phyloP scores from a whole-genome alignment of 139 green algal genomes.

The Coelastrella sp. region DNA sequence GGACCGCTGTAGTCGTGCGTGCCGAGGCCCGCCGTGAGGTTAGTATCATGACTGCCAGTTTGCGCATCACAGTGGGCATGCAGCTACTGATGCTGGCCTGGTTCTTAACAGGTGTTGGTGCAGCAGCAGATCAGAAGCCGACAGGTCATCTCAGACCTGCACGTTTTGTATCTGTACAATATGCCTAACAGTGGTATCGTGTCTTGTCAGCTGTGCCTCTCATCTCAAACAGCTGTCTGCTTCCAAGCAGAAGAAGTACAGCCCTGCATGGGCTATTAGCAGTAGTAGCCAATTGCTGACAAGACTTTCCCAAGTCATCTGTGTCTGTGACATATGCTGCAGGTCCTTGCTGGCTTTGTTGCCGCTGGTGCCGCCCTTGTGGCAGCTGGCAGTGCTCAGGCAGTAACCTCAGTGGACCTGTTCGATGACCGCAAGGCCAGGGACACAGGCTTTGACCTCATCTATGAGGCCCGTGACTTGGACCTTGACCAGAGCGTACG shows the following conservation, averaged over 20 bases:
- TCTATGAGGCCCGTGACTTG: slow-evolving; percentile 95
- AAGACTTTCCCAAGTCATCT: too few relatives aligned
- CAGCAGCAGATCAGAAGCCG: too few relatives aligned
- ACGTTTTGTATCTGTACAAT: too few relatives aligned
- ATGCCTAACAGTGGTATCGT: too few relatives aligned
- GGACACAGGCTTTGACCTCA: slow-evolving; percentile 85
- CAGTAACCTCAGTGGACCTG: slow-evolving; percentile 77
- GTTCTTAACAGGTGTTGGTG: too few relatives aligned
- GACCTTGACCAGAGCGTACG: slow-evolving; percentile 78
- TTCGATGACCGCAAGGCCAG: slow-evolving; percentile 80
- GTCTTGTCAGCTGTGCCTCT: too few relatives aligned
- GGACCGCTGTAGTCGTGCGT: slow-evolving; percentile 67
- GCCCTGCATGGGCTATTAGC: too few relatives aligned
- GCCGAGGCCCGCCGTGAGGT: slow-evolving; percentile 75
- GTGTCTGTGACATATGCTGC: neutral
- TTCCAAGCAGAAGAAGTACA: too few relatives aligned
- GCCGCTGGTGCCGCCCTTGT: slow-evolving; percentile 71
- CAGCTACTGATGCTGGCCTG: neutral
- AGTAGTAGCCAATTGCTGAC: too few relatives aligned
- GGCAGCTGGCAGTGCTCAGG: slow-evolving; percentile 52
- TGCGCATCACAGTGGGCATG: neutral
- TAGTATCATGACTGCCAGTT: neutral
- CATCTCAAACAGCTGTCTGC: too few relatives aligned
- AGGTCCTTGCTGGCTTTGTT: slow-evolving; percentile 81
- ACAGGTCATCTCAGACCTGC: too few relatives aligned